Conservation (phyloP, 2,329 filamentous ascomycete species). For the Shiraia sp. region DNA sequence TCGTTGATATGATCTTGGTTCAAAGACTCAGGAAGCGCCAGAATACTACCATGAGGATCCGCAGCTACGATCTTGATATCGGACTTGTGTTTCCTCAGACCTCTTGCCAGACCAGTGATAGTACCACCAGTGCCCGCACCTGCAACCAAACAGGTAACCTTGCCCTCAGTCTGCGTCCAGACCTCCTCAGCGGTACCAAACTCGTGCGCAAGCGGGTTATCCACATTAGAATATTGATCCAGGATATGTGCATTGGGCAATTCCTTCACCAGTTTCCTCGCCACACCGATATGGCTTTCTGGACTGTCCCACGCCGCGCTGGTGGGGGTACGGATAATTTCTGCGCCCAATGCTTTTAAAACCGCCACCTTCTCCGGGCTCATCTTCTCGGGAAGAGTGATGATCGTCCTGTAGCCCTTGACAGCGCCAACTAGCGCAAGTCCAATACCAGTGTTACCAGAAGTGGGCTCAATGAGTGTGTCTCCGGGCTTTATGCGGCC, state of each 20-base stretch:
- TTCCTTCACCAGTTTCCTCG: constrained; percentile 86
- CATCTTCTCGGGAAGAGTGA: constrained; percentile 99
- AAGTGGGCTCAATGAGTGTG: constrained; percentile 96
- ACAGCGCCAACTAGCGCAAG: constrained; percentile 91
- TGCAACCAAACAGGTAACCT: constrained; percentile 80
- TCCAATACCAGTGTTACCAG: constrained; percentile 96
- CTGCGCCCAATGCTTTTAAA: constrained; percentile 88
- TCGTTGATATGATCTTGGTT: constrained; percentile 82
- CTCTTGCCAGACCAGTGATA: constrained; percentile 84
- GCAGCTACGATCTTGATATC: constrained; percentile 88
- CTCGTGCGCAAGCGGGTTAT: constrained; percentile 95
- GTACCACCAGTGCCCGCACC: constrained; percentile 96
- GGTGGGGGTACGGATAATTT: constrained; percentile 96
- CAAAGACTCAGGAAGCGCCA: constrained; percentile 77
- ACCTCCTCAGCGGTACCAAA: constrained; percentile 94
- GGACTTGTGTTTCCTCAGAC: constrained; percentile 83
- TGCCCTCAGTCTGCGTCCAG: constrained; percentile 85
- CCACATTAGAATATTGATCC: constrained; percentile 89
- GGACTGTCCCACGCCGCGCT: constrained; percentile 93
- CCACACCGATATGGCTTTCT: constrained; percentile 96
- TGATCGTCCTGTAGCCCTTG: constrained; percentile 98
- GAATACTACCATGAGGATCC: constrained; percentile 88
- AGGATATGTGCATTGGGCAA: constrained; percentile 96
- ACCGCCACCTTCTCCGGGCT: constrained; percentile 97
- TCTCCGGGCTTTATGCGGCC: constrained; percentile 96